These are phyloP conservation scores for Cladosporium sp. DNA, from an alignment of 2,329 filamentous ascomycete species.

Conservation along the genomic window DNA sequence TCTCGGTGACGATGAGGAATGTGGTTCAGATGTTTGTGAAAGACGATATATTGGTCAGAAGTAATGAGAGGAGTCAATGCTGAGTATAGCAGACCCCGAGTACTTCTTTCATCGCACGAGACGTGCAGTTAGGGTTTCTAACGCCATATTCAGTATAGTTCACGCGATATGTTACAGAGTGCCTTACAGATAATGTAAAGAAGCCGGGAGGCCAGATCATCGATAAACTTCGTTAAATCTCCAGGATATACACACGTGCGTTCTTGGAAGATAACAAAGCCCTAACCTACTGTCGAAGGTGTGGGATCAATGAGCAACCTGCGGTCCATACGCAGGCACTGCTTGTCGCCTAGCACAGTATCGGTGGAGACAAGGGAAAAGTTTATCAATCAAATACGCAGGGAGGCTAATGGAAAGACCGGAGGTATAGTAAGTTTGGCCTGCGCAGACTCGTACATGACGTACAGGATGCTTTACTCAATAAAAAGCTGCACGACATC, in stretches of 20 bases:
- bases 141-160: neutral
- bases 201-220: neutral
- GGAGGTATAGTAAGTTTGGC: neutral
- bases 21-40: conserved; percentile 8
- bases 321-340: neutral
- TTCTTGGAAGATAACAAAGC: neutral
- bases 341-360: neutral
- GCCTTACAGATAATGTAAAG: neutral
- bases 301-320: neutral
- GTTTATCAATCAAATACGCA: neutral
- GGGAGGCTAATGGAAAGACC: neutral
- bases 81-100: neutral
- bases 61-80: neutral
- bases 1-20: neutral
- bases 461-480: neutral
- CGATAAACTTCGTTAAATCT: neutral
- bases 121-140: neutral
- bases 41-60: neutral
- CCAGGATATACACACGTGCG: neutral
- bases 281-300: neutral
- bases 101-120: neutral
- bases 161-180: neutral
- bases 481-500: neutral
- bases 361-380: neutral
- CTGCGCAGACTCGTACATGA: neutral